Conservation (phyloP, 805 yeast species). For the Kuraishia hungarica region DNA sequence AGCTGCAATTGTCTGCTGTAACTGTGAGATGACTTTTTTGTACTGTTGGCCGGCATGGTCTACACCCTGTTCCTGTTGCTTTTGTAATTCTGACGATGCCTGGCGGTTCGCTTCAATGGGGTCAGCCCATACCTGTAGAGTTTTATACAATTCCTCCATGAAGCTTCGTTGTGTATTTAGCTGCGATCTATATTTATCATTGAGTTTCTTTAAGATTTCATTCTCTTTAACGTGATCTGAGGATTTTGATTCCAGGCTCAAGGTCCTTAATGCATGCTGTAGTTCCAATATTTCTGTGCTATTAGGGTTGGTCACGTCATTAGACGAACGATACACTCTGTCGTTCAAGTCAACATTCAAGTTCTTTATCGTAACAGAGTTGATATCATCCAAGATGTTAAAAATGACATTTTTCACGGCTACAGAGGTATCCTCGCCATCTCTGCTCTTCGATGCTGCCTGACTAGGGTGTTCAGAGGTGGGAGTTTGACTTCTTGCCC, state of each 20-base stretch:
- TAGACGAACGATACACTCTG: background rate
- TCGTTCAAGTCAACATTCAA: constrained; percentile 15
- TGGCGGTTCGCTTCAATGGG: background rate
- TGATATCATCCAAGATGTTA: constrained; percentile 7
- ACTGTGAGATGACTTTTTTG: constrained; percentile 13
- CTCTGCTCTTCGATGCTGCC: background rate
- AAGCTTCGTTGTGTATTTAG: constrained; percentile 19
- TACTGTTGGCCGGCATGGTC: constrained; percentile 5
- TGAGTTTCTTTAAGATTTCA: constrained; percentile 16
- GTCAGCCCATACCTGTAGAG: constrained; percentile 2
- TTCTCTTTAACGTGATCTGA: constrained; percentile 22
- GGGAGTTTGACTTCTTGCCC: constrained; percentile 3
- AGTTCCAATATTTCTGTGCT: constrained; percentile 14
- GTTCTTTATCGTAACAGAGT: constrained; percentile 15
- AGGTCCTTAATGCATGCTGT: constrained; percentile 21
- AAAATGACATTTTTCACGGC: constrained; percentile 4
- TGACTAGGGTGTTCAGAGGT: background rate
- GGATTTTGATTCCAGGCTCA: constrained; percentile 11
- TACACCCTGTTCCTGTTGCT: constrained; percentile 1
- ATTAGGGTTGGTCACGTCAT: background rate
- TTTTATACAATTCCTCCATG: constrained; percentile 12
- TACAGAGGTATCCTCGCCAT: constrained; percentile 3
- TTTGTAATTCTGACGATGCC: constrained; percentile 2
- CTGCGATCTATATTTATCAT: constrained; percentile 20
- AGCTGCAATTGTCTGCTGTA: constrained; percentile 15